Evolutionary conservation across 805 yeast species (phyloP), one percentile per base, ranked within the genome.

Genomic region (Wickerhamiella australiensis): DNA sequence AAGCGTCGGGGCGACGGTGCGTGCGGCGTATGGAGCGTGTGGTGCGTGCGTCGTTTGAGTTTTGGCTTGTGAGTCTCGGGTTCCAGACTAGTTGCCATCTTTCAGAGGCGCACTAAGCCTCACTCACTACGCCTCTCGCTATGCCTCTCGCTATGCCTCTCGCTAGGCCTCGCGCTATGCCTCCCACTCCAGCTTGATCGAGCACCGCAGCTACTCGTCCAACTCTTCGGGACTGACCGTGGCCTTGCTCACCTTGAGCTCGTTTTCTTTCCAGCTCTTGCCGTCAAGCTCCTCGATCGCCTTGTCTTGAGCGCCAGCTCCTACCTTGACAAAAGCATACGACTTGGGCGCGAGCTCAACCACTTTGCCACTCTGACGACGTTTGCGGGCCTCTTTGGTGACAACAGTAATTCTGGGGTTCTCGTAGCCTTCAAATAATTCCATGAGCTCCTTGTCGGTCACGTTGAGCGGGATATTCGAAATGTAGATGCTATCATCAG

Each of bases 231-330:
- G 48, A 20, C 36, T 37, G 33, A 36, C 49, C 5, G 45, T 44
- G 27, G 52, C 52, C 26, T 31, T 36, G 56, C 80, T 81, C 52
- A 82, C 85, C 42, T 74, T 67, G 52, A 87, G 67, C 46, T 70
- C 71, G 63, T 84, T 76, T 46, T 82, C 95, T 53, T 77, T 76
- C 57, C 82, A 67, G 47, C 71, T 74, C 59, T 71, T 72, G 48
- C 86, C 94, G 55, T 82, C 74, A 64, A 79, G 79, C 59, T 77
- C 76, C 33, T 72, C 77, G 53, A 85, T 76, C n/a, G 94, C 95
- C 61, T 71, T 68, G 59, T 74, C 66, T 59, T 85, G 94, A 42
- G 72, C 71, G 46, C 75, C 82, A 52, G 72, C 67, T 46, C 76
- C 70, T 56, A 80, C 78, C 55, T 74, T 75, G 54, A 79, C 76